phyloP scores from a whole-genome alignment of 345 rosid genomes.

The Erucastrum elatum region DNA sequence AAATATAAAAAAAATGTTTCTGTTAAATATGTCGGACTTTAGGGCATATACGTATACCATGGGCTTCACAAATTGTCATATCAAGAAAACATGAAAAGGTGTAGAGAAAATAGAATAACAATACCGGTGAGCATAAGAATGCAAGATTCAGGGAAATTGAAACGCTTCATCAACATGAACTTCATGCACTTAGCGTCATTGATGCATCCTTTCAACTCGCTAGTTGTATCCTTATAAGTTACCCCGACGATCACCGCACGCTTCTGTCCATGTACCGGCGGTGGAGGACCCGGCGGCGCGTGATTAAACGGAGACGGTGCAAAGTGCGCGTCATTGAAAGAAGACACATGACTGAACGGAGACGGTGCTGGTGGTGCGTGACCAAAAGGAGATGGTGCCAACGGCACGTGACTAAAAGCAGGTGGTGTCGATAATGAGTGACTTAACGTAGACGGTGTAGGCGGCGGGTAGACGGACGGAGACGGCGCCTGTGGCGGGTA shows the following conservation, averaged over 20 bases:
- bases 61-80: neutral
- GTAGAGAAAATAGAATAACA: neutral
- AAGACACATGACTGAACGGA: conserved; percentile 32
- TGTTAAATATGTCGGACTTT: neutral
- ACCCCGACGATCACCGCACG: conserved; percentile 81
- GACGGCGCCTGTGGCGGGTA: conserved; percentile 42
- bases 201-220: conserved; percentile 81
- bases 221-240: conserved; percentile 50
- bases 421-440: conserved; percentile 36
- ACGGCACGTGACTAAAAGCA: conserved; percentile 7
- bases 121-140: conserved; percentile 75
- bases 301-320: conserved; percentile 41
- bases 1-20: neutral
- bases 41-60: neutral
- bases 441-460: conserved; percentile 29
- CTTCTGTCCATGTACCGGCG: conserved; percentile 59
- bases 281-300: conserved; percentile 57
- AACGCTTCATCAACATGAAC: conserved; percentile 71
- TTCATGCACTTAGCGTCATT: conserved; percentile 90
- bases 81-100: neutral
- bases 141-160: conserved; percentile 78
- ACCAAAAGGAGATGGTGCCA: conserved; percentile 37
- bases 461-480: conserved; percentile 46
- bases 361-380: conserved; percentile 9
- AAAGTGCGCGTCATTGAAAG: conserved; percentile 39